Evolutionary conservation across 2,329 filamentous ascomycete genomes (phyloP).

Genomic region (Fusarium lyarnte): DNA sequence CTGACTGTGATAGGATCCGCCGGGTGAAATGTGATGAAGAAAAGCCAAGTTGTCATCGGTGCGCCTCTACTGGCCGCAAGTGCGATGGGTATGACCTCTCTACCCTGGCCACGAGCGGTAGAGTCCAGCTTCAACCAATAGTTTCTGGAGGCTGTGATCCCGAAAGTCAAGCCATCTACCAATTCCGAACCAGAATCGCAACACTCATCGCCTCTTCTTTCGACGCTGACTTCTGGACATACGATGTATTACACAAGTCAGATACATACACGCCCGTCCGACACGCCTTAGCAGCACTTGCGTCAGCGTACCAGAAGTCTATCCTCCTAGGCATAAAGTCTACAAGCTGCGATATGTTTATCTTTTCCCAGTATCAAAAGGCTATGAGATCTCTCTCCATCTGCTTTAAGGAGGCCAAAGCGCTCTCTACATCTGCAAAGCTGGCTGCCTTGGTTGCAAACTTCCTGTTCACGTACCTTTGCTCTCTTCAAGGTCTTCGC

Average conservation of each 20-base stretch:
- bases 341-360: neutral
- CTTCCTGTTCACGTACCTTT: neutral
- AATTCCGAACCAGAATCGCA: conserved; percentile 2
- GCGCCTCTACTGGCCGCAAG: neutral
- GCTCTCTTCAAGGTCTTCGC: neutral
- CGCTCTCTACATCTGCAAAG: neutral
- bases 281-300: neutral
- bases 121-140: neutral
- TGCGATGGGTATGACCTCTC: neutral
- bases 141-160: neutral
- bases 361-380: neutral
- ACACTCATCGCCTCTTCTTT: neutral
- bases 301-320: neutral
- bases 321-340: neutral
- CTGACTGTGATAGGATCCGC: neutral
- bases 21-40: neutral
- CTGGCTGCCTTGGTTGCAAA: neutral
- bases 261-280: neutral
- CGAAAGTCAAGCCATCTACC: neutral
- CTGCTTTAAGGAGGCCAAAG: neutral
- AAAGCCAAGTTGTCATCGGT: neutral
- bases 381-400: neutral
- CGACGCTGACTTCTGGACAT: neutral
- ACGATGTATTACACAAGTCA: neutral
- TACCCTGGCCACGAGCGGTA: accelerated